Conservation (phyloP, 768 basidiomycete species). For the Strobilomyces dryophilus region DNA sequence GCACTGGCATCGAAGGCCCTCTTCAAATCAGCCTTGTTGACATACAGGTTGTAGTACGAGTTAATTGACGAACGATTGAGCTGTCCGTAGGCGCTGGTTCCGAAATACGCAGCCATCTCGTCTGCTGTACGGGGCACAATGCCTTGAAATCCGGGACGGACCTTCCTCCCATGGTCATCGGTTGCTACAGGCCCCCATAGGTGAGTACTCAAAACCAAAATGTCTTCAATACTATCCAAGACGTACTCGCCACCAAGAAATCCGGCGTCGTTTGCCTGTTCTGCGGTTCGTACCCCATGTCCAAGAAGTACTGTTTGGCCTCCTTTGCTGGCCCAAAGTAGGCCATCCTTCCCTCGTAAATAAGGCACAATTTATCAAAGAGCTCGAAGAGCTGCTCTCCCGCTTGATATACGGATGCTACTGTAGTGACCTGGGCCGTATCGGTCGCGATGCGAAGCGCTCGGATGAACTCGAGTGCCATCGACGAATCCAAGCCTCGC, state of each 20-base stretch:
- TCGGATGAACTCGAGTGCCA: constrained; percentile 68
- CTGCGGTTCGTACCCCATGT: constrained; percentile 44
- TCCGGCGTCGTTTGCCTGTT: constrained; percentile 61
- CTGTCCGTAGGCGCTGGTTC: constrained; percentile 35
- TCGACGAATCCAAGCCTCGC: constrained; percentile 61
- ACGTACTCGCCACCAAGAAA: constrained; percentile 47
- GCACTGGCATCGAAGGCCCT: constrained; percentile 46
- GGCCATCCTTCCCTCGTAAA: constrained; percentile 7
- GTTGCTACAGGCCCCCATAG: constrained; percentile 35
- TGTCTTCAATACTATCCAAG: constrained; percentile 24
- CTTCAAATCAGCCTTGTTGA: constrained; percentile 30
- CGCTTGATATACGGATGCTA: constrained; percentile 86
- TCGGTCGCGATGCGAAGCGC: constrained; percentile 65
- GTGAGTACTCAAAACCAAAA: neutral
- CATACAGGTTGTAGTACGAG: too few relatives aligned
- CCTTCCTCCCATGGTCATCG: constrained; percentile 52
- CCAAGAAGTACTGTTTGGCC: constrained; percentile 34
- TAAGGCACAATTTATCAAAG: constrained; percentile 48
- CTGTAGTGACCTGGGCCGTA: constrained; percentile 47
- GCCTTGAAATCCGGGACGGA: constrained; percentile 37
- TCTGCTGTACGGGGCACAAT: constrained; percentile 49
- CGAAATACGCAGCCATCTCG: constrained; percentile 54
- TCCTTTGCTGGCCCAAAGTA: constrained; percentile 4
- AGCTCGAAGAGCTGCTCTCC: constrained; percentile 59
- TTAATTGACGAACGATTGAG: constrained; percentile 40